Evolutionary conservation across 169 alveolate genomes (phyloP), one percentile per base, ranked within the genome.

Genomic region (Plasmodium knowlesi): DNA sequence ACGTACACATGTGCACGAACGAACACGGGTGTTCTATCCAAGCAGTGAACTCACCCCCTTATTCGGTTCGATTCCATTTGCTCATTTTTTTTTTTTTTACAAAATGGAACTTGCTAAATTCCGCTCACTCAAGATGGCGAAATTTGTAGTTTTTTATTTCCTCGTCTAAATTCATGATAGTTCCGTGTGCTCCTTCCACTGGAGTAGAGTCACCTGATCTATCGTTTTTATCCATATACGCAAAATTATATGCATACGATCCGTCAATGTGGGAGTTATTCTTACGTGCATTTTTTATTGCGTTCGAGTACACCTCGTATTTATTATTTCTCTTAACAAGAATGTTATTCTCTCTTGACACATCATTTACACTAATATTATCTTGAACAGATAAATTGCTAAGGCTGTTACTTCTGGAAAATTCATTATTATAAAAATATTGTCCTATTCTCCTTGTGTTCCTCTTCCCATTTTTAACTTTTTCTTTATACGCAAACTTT

Each of bases 161-260:
- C 39, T 86, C 93, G 37, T 86, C 93, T 54, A 86, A 86, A 86
- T 86, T 78, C 93, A 86, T 86, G 79, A 86, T 86, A 22, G 93
- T 86, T 28, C 71, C 85, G 70, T 86, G 57, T 43, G n/a, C 81
- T 12, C 50, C 73, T 41, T 86, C 93, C 25, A 50, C 46, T 57
- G 93, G 67, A n/a, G 82, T 86, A 53, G 93, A 86, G 80, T 6
- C n/a, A 14, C 81, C 25, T 8, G 93, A 86, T 37, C 67, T 83
- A 76, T 85, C 81, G 16, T 76, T 86, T 28, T 54, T 86, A 76
- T 74, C 81, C 43, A 86, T 34, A 22, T 86, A 86, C 25, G 93
- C 93, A 86, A 74, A 86, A 74, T 86, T 86, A 86, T 86, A 86
- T 25, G 93, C 93, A 74, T 86, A 86, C n/a, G 83, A 53, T 76